phyloP scores from a whole-genome alignment of 148 eudicot species.

The Vaccinium myrtillus region DNA sequence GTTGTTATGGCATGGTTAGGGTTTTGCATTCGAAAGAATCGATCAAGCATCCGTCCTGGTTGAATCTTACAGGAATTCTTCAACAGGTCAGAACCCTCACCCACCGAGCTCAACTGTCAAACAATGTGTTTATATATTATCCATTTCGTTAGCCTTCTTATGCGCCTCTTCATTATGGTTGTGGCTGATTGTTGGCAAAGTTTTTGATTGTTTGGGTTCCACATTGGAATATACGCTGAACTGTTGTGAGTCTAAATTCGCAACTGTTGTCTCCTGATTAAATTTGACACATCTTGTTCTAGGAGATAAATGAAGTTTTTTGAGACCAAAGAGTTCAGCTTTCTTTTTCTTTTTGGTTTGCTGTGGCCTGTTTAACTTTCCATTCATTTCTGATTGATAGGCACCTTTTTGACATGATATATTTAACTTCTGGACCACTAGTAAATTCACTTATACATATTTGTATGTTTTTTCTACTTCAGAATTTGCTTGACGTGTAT shows the following conservation, averaged over 20 bases:
- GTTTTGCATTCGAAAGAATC: too few relatives aligned
- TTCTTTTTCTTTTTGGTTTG: neutral
- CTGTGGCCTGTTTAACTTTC: neutral
- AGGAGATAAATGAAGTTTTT: neutral
- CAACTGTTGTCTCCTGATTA: neutral
- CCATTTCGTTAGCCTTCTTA: neutral
- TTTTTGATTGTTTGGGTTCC: neutral
- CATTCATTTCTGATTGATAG: neutral
- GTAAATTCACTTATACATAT: neutral
- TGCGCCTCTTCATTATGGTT: neutral
- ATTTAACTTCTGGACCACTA: neutral
- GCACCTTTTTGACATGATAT: neutral
- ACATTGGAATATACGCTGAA: neutral
- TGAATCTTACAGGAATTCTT: too few relatives aligned
- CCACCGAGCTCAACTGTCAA: too few relatives aligned
- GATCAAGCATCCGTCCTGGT: too few relatives aligned
- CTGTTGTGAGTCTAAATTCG: neutral
- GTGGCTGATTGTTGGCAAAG: neutral
- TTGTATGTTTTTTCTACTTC: neutral
- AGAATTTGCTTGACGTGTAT: neutral
- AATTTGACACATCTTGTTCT: neutral
- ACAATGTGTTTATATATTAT: too few relatives aligned
- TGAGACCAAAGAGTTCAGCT: neutral
- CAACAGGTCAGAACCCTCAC: too few relatives aligned
- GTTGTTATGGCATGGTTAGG: too few relatives aligned